Evolutionary conservation across 139 green algal genomes (phyloP), one percentile per base, ranked within the genome.

Genomic region (Helicosporidium sp.): DNA sequence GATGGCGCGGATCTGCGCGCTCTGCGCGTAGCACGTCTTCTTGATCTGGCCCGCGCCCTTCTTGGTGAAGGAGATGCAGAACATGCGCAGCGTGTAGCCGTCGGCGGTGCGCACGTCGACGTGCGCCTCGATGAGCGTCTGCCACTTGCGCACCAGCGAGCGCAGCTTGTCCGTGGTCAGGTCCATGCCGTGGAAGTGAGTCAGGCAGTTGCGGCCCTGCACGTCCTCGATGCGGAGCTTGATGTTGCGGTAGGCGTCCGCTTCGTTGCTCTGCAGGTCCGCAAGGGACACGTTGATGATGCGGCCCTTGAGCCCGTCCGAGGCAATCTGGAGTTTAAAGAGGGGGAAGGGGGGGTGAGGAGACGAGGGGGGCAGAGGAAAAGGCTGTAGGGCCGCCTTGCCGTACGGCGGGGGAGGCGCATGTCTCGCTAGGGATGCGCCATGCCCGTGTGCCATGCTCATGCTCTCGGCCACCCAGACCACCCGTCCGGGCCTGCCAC

Each of bases 111-210:
- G 94, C 7, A 99, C 87, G 60, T 99, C 90, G 56, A 95, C 82
- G 49, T 85, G 62, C 16, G 78, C 73, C 81, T 99, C 90, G 53
- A 99, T 97, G 55, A 99, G 74, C 13, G 76, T 85, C 77, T 96
- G 87, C 89, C 90, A 97, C 82, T 99, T 99, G 66, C 85, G 79
- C 52, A 99, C 85, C 57, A 99, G 63, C 28, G 78, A 91, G 54
- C 90, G 75, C 57, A 97, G 73, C 80, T 97, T 99, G 75, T 99
- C 90, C 26, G 89, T 97, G 43, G 90, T 99, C 69, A 95, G 89
- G 71, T 94, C 83, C 89, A 99, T 97, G 68, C 90, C 89, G 75
- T 69, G 63, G 77, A 96, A 99, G 71, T 97, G 87, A 48, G 87
- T 95, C 24, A 99, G 74, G 69, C 83, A 91, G 70, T 93, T 92